These are phyloP conservation scores for Triticum turgidum DNA, from an alignment of 176 grass and related monocot species.

Conservation along the genomic window DNA sequence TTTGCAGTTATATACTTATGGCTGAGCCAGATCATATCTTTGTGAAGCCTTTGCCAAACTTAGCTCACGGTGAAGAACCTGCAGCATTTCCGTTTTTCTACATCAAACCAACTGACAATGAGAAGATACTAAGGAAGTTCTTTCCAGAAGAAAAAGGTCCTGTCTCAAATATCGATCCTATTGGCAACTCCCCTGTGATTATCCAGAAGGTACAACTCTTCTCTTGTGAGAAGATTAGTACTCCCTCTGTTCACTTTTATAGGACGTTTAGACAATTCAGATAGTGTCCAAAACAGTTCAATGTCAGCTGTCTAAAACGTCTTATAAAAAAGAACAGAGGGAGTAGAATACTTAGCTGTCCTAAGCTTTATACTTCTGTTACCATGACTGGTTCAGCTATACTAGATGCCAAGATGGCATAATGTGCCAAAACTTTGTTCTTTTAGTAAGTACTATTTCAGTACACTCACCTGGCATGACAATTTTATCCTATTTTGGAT, in stretches of 20 bases:
- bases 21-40: constrained; percentile 98
- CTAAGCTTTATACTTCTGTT: background rate
- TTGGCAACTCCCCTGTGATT: constrained; percentile 97
- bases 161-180: constrained; percentile 83
- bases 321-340: no score
- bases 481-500: background rate
- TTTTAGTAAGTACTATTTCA: constrained; percentile 17
- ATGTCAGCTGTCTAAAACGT: no score
- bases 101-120: constrained; percentile 84
- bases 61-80: constrained; percentile 66
- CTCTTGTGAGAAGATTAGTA: background rate
- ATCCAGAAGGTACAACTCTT: constrained; percentile 77
- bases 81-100: constrained; percentile 92
- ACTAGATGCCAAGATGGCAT: background rate
- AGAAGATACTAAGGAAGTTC: constrained; percentile 86
- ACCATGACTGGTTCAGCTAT: background rate
- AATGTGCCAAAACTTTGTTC: background rate
- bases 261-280: no score
- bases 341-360: background rate
- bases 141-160: constrained; percentile 89
- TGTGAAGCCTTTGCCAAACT: constrained; percentile 93
- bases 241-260: no score
- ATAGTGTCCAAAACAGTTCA: no score
- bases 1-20: constrained; percentile 95
- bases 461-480: background rate